phyloP scores from a whole-genome alignment of 169 alveolate genomes.

The Perkinsus olseni region DNA sequence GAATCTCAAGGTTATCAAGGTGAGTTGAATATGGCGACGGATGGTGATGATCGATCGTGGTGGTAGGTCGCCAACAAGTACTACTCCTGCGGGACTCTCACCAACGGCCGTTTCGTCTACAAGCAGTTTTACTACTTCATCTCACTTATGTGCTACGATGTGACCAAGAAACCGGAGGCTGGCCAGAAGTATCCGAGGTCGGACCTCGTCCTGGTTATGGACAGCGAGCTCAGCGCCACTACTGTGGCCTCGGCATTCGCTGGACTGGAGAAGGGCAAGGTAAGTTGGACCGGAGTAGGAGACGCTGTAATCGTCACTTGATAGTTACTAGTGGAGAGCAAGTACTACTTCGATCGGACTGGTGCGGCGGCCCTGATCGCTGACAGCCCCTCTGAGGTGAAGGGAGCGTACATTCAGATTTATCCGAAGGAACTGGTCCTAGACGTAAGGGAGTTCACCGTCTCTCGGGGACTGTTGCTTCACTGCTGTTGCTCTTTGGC shows the following conservation, averaged over 20 bases:
- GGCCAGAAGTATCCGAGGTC: not conserved
- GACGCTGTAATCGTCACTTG: not conserved
- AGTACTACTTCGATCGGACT: not conserved
- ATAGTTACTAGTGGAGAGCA: not conserved
- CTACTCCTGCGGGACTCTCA: not conserved
- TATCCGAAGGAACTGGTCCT: not conserved
- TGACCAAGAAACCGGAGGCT: not conserved
- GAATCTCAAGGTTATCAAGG: not conserved
- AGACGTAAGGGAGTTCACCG: no score
- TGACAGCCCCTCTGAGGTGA: not conserved
- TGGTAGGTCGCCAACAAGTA: not conserved
- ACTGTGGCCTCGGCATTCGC: not conserved
- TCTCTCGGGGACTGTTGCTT: no score
- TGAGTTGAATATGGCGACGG: not conserved
- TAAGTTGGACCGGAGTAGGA: no score
- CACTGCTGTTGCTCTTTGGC: no score
- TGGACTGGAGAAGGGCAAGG: not conserved
- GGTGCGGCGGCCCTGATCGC: not conserved
- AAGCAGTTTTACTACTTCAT: not conserved
- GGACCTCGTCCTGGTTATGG: not conserved
- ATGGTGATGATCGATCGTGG: not conserved
- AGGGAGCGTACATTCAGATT: not conserved
- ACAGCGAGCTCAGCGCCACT: not conserved
- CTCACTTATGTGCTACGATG: not conserved
- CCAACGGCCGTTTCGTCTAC: not conserved